These are phyloP conservation scores for Ophiostoma ips DNA, from an alignment of 2,329 filamentous ascomycete species.

Conservation along the genomic window DNA sequence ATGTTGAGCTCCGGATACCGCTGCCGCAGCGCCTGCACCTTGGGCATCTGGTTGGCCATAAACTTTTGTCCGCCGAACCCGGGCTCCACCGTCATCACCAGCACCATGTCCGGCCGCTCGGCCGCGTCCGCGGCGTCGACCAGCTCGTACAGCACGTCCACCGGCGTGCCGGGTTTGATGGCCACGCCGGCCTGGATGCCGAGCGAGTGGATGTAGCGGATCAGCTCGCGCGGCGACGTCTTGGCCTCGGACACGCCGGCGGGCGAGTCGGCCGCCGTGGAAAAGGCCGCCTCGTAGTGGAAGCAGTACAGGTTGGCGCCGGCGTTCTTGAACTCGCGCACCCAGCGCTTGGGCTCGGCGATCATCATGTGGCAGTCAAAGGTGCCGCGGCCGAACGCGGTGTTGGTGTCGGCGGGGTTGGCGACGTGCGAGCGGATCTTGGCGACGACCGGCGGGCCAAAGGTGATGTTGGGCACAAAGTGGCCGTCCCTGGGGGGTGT, in stretches of 20 bases:
- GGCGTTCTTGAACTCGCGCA: slow-evolving; percentile 83
- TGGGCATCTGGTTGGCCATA: slow-evolving; percentile 90
- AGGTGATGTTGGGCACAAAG: slow-evolving; percentile 97
- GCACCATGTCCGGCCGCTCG: slow-evolving; percentile 93
- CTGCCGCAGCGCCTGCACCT: slow-evolving; percentile 70
- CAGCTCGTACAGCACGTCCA: slow-evolving; percentile 86
- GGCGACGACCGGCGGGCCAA: slow-evolving; percentile 86
- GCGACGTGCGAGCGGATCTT: slow-evolving; percentile 84
- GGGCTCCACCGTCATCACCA: slow-evolving; percentile 96
- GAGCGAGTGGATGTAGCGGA: slow-evolving; percentile 77
- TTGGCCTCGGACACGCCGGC: slow-evolving; percentile 36
- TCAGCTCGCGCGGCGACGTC: slow-evolving; percentile 73
- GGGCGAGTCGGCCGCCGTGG: slow-evolving; percentile 70
- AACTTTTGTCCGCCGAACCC: slow-evolving; percentile 98
- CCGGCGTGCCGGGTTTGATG: slow-evolving; percentile 82
- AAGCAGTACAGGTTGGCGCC: slow-evolving; percentile 99
- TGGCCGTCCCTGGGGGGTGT: slow-evolving; percentile 69
- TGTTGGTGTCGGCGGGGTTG: slow-evolving; percentile 32
- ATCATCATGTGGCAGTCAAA: slow-evolving; percentile 99
- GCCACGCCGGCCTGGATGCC: slow-evolving; percentile 88
- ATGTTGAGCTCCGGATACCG: slow-evolving; percentile 90
- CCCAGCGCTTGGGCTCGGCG: slow-evolving; percentile 97
- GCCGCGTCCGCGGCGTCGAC: slow-evolving; percentile 57
- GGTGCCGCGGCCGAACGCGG: slow-evolving; percentile 65
- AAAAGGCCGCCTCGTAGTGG: slow-evolving; percentile 94